These are phyloP conservation scores for Apiospora koreana DNA, from an alignment of 2,329 filamentous ascomycete genomes.

Conservation along the genomic window DNA sequence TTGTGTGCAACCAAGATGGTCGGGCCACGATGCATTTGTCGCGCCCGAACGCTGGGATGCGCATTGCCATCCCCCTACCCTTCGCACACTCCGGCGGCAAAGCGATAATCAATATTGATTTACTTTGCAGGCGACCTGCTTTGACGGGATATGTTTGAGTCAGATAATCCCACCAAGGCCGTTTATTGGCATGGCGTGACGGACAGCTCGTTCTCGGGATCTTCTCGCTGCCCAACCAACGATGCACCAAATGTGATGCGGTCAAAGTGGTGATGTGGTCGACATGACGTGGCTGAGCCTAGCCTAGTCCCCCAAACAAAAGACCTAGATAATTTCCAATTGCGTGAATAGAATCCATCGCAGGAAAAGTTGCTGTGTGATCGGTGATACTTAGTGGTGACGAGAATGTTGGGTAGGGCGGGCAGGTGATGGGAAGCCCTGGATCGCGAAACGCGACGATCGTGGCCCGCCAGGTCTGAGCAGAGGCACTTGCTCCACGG, in stretches of 20 bases:
- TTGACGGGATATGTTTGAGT: not conserved
- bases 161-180: not conserved
- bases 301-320: not conserved
- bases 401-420: not conserved
- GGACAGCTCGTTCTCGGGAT: not conserved
- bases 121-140: not conserved
- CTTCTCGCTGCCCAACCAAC: conserved; percentile 3
- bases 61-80: not conserved
- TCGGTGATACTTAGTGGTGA: not conserved
- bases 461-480: not conserved
- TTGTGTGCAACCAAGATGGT: not conserved
- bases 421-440: not conserved
- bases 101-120: not conserved
- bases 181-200: not conserved
- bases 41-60: not conserved
- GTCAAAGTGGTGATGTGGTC: not conserved
- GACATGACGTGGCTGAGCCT: not conserved
- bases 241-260: not conserved
- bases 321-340: not conserved
- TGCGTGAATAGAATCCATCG: not conserved
- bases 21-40: not conserved
- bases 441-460: not conserved
- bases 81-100: not conserved
- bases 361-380: not conserved
- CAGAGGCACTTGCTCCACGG: not conserved